These are phyloP conservation scores for Filobasidium floriforme DNA, from an alignment of 768 basidiomycete species.

Conservation along the genomic window DNA sequence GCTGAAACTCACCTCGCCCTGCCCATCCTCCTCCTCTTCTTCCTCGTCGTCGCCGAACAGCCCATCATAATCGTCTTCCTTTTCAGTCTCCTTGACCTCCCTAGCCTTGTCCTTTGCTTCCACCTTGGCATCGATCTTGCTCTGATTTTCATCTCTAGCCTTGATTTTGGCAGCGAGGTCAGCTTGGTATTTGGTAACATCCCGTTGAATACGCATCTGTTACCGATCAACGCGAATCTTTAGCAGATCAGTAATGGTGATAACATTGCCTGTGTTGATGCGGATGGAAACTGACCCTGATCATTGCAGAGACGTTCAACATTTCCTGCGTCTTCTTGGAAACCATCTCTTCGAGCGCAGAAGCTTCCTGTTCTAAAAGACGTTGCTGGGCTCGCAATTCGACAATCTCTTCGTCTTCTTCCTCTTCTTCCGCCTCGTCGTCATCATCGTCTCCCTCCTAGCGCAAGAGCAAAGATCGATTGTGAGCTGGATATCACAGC, in stretches of 20 bases:
- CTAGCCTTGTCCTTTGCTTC: conserved; percentile 17
- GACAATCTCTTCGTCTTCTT: conserved; percentile 22
- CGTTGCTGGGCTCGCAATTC: conserved; percentile 16
- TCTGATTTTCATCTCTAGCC: conserved; percentile 17
- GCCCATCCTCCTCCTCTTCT: conserved; percentile 15
- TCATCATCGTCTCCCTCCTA: conserved; percentile 11
- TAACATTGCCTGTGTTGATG: not conserved
- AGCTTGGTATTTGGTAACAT: conserved; percentile 7
- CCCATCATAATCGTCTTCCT: conserved; percentile 14
- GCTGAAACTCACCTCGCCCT: conserved; percentile 11
- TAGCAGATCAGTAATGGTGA: not conserved
- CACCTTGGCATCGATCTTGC: conserved; percentile 15
- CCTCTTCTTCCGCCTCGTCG: conserved; percentile 19
- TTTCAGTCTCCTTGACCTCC: conserved; percentile 2
- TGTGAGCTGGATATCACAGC: not conserved
- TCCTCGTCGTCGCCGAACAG: conserved; percentile 14
- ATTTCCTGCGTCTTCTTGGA: conserved; percentile 16
- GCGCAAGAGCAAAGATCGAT: too few relatives aligned
- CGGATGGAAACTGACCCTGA: not conserved
- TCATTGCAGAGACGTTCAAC: conserved; percentile 8
- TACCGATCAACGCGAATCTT: not conserved
- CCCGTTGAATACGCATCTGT: conserved; percentile 9
- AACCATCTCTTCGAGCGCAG: conserved; percentile 17
- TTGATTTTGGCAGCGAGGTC: conserved; percentile 15
- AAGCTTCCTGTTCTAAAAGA: conserved; percentile 16